Evolutionary conservation across 2,329 filamentous ascomycete genomes (phyloP).

Genomic region (Aspergillus costaricaensis): DNA sequence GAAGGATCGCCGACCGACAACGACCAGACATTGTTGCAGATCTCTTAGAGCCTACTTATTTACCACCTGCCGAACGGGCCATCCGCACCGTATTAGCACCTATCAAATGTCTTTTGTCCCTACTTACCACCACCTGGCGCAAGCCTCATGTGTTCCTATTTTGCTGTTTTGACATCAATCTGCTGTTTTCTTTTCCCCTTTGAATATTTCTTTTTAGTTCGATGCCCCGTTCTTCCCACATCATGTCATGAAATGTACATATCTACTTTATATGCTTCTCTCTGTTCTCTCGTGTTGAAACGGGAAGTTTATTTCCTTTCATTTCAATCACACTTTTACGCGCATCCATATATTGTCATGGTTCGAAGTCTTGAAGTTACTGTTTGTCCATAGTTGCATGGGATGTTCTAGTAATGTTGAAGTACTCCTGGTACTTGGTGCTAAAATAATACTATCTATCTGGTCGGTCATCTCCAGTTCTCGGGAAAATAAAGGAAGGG

Average conservation of each 20-base stretch:
- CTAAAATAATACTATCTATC: neutral
- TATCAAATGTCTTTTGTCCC: neutral
- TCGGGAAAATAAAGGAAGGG: neutral
- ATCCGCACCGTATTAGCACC: neutral
- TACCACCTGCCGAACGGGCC: neutral
- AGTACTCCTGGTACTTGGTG: neutral
- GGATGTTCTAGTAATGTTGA: neutral
- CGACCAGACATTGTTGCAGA: neutral
- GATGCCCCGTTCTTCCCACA: neutral
- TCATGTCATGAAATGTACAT: conserved; percentile 38
- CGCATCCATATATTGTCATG: neutral
- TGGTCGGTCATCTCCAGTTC: neutral
- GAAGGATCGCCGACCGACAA: neutral
- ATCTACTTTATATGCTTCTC: conserved; percentile 19
- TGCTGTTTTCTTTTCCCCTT: neutral
- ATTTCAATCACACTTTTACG: neutral
- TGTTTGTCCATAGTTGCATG: neutral
- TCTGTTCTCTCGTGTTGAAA: neutral
- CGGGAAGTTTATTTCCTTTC: neutral
- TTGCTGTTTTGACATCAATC: neutral
- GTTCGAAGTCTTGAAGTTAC: neutral
- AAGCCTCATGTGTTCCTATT: too few species aligned
- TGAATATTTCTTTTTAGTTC: conserved; percentile 6
- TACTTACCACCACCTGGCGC: too few species aligned
- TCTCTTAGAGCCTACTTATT: neutral